Evolutionary conservation across 192 early-diverging fungal species (phyloP), one percentile per base, ranked within the genome.

Genomic region (Coemansia aciculifera): DNA sequence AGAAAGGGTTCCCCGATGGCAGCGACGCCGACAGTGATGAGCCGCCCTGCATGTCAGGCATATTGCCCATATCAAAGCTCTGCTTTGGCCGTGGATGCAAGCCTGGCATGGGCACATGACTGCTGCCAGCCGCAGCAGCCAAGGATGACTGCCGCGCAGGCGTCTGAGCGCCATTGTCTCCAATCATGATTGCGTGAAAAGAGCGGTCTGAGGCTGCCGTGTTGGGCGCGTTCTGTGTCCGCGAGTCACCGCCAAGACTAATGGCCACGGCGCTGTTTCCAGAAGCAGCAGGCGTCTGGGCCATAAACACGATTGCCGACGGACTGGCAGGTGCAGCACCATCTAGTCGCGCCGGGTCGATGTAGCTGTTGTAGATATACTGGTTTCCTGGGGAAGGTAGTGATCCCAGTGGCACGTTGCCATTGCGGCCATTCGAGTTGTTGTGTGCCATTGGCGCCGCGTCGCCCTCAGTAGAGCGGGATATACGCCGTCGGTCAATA

Each of bases 181-280:
- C 69, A 49, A 82, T 82, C 69, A 77, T 69, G 32, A 82, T 82
- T 9, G 80, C 72, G 39, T 82, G 80, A 24, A 77, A 82, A 15
- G 80, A 82, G 27, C 68, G 71, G 42, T 82, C 80, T 1, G 79
- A 67, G 32, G 68, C 54, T 32, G 78, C 69, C 12, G 78, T 72
- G 54, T 63, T 72, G 65, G 72, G 73, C 54, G 77, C 59, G 19
- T 71, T 63, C 23, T 68, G 68, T 21, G 66, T 61, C 59, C 69
- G 65, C 37, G 48, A 64, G 52, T 62, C 48, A 17, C 23, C 36
- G 15, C 24, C 52, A n/a, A 51, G 1, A 6, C 21, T 7, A 5
- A 15, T 42, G 2, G 65, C 51, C 15, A 37, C 40, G 39, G 68
- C 39, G 37, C 38, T 59, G 51, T 40, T 48, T 29, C 72, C 65